phyloP scores from a whole-genome alignment of 1,284 basidiomycete genomes.

The Apiotrichum domesticum region DNA sequence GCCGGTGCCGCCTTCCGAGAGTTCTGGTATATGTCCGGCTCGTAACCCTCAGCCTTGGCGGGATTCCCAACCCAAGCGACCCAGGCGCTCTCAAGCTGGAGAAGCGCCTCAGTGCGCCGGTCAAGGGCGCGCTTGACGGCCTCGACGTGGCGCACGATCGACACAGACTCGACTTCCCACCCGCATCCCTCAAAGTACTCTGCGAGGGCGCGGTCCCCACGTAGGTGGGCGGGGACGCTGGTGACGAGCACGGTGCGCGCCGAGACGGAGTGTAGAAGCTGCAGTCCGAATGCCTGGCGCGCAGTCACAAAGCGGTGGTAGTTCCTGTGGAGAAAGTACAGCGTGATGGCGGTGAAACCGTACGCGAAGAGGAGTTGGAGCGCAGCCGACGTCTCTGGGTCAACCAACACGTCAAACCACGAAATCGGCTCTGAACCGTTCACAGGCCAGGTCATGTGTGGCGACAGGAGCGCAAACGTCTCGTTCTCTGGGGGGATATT shows the following conservation, averaged over 20 bases:
- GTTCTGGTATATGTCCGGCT: constrained; percentile 30
- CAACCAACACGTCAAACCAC: constrained; percentile 64
- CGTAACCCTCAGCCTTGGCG: constrained; percentile 51
- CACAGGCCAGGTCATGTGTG: background rate
- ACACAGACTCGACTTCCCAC: constrained; percentile 58
- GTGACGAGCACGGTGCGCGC: constrained; percentile 88
- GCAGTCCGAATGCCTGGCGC: constrained; percentile 85
- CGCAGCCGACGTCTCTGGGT: constrained; percentile 76
- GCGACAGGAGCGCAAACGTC: background rate
- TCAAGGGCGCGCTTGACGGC: constrained; percentile 68
- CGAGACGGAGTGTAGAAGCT: constrained; percentile 87
- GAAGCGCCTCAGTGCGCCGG: constrained; percentile 66
- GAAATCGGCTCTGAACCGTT: constrained; percentile 6
- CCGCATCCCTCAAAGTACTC: constrained; percentile 80
- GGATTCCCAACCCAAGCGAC: constrained; percentile 88
- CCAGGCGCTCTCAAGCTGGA: constrained; percentile 78
- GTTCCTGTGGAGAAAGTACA: constrained; percentile 80
- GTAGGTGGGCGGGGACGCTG: constrained; percentile 71
- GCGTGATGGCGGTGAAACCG: constrained; percentile 77
- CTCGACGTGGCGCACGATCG: constrained; percentile 76
- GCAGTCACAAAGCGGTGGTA: constrained; percentile 85
- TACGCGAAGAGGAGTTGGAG: constrained; percentile 90
- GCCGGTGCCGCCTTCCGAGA: background rate
- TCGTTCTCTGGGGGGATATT: constrained; percentile 52
- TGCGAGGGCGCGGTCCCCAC: constrained; percentile 74